These are phyloP conservation scores for Fusarium sulawesiense DNA, from an alignment of 2,329 filamentous ascomycete species.

Conservation along the genomic window DNA sequence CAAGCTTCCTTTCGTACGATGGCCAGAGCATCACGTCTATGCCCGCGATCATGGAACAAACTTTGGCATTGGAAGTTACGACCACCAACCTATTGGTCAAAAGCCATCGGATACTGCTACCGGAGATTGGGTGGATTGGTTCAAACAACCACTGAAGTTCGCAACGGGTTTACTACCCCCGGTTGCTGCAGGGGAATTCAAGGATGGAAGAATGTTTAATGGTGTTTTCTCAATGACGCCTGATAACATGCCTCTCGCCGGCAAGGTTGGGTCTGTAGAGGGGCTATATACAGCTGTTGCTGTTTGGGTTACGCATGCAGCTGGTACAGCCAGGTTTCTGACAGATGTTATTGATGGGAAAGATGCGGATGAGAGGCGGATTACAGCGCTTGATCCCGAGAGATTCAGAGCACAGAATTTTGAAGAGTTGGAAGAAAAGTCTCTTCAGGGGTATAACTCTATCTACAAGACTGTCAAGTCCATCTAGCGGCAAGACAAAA, in stretches of 20 bases:
- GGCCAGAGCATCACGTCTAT: constrained; percentile 42
- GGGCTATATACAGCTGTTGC: constrained; percentile 36
- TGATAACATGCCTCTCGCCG: constrained; percentile 43
- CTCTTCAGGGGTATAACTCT: constrained; percentile 36
- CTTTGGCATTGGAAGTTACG: constrained; percentile 40
- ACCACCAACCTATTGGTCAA: constrained; percentile 32
- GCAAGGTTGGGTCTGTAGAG: background rate
- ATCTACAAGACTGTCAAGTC: constrained; percentile 42
- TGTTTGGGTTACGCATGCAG: constrained; percentile 42
- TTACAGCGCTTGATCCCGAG: constrained; percentile 31
- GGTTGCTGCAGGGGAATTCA: constrained; percentile 13
- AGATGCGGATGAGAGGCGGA: constrained; percentile 12
- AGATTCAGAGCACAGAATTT: constrained; percentile 32
- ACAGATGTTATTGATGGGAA: constrained; percentile 17
- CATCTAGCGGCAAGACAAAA: background rate
- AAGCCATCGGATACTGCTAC: constrained; percentile 25
- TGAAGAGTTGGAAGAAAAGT: constrained; percentile 25
- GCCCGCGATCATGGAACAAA: constrained; percentile 38
- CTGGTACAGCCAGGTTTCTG: constrained; percentile 35
- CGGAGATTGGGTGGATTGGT: constrained; percentile 30
- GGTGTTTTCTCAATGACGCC: constrained; percentile 45
- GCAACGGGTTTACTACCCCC: constrained; percentile 28
- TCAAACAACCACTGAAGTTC: constrained; percentile 28
- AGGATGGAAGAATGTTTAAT: constrained; percentile 27
- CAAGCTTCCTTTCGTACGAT: constrained; percentile 32